phyloP scores from a whole-genome alignment of 2,329 filamentous ascomycete genomes.

The Pseudonectria buxi region DNA sequence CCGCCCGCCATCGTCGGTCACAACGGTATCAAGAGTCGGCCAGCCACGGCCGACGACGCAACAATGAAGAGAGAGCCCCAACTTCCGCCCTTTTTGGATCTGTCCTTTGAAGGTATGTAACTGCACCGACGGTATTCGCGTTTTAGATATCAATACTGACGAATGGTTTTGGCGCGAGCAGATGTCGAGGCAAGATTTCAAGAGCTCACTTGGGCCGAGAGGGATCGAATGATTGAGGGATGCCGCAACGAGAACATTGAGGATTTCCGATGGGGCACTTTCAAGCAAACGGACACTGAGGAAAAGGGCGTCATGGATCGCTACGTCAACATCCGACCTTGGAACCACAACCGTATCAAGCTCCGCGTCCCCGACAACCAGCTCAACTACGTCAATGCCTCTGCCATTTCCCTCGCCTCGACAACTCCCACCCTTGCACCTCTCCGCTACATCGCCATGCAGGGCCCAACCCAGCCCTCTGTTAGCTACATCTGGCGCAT shows the following conservation, averaged over 20 bases:
- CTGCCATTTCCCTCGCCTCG: constrained; percentile 54
- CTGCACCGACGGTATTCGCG: background rate
- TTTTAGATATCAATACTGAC: background rate
- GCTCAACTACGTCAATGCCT: constrained; percentile 79
- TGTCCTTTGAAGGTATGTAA: constrained; percentile 30
- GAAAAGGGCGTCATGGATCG: constrained; percentile 55
- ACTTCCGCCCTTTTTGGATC: constrained; percentile 34
- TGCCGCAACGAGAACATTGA: constrained; percentile 28
- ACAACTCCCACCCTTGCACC: constrained; percentile 32
- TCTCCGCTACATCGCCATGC: constrained; percentile 79
- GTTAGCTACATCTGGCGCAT: constrained; percentile 90
- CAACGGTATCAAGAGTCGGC: constrained; percentile 26
- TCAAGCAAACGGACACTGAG: constrained; percentile 26
- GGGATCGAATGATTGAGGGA: constrained; percentile 37
- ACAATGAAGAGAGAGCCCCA: constrained; percentile 11
- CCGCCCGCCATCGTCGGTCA: constrained; percentile 30
- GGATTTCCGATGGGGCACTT: constrained; percentile 29
- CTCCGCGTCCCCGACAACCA: constrained; percentile 68
- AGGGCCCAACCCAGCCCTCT: constrained; percentile 75
- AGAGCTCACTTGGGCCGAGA: constrained; percentile 48
- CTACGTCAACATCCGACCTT: constrained; percentile 86
- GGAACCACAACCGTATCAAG: constrained; percentile 76
- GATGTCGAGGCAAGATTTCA: constrained; percentile 46
- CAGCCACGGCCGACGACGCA: constrained; percentile 13
- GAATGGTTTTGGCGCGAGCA: constrained; percentile 18